phyloP scores from a whole-genome alignment of 23 red algal genomes.

The Gracilariopsis chorda region DNA sequence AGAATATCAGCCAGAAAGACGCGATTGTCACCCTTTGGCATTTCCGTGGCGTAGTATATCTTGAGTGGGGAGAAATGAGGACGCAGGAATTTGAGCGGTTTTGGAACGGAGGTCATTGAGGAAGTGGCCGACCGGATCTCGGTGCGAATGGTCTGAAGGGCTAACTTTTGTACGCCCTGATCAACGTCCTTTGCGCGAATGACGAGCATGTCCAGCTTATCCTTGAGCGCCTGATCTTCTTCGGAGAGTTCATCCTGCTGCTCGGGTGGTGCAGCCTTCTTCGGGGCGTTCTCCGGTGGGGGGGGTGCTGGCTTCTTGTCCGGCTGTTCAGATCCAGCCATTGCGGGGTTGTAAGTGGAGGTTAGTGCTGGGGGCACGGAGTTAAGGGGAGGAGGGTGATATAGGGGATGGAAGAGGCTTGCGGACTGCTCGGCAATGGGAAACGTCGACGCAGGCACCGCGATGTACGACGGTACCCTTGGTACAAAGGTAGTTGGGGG shows the following conservation, averaged over 20 bases:
- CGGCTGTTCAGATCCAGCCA: not conserved
- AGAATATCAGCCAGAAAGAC: slow-evolving; percentile 83
- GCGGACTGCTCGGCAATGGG: too few relatives aligned
- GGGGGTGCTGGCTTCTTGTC: not conserved
- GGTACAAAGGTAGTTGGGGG: too few relatives aligned
- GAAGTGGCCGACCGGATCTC: slow-evolving; percentile 96
- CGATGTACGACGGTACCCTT: too few relatives aligned
- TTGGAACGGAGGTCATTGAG: slow-evolving; percentile 98
- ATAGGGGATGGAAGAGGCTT: too few relatives aligned
- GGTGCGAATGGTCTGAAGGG: slow-evolving; percentile 76
- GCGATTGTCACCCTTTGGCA: slow-evolving; percentile 29
- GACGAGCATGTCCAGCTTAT: slow-evolving; percentile 91
- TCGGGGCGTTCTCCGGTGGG: not conserved
- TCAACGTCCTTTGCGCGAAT: slow-evolving; percentile 72
- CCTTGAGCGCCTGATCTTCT: slow-evolving; percentile 90
- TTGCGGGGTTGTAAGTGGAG: not conserved
- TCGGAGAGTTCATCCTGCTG: slow-evolving; percentile 82
- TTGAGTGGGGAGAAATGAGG: slow-evolving; percentile 82
- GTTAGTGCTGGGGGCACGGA: not conserved
- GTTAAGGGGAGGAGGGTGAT: too few relatives aligned
- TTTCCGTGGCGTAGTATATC: slow-evolving; percentile 47
- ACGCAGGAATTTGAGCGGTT: slow-evolving; percentile 98
- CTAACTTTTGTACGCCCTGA: slow-evolving; percentile 72
- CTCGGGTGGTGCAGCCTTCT: slow-evolving; percentile 9
- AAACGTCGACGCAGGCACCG: too few relatives aligned